Percentiles rank a stretch among this genome's conserved stretches.
These are phyloP conservation scores for Irpex sp. DNA, from an alignment of 1,284 basidiomycete species.

Conservation along the genomic window DNA sequence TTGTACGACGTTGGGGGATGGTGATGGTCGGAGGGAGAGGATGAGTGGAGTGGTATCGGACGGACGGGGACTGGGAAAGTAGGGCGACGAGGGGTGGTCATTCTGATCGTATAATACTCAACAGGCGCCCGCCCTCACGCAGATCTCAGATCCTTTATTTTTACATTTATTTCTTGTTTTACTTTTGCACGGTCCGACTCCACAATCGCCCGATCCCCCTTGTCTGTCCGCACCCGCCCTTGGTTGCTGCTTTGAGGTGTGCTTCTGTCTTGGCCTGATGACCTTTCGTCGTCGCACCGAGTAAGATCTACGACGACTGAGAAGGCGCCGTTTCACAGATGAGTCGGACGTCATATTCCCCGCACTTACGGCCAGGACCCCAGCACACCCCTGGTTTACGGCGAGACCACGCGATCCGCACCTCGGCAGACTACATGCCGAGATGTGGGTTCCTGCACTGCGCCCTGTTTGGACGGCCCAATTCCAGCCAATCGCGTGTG, in stretches of 20 bases:
- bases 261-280: neutral
- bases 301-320: no score
- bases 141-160: neutral
- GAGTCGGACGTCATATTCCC: neutral
- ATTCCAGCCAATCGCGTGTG: no score
- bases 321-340: no score
- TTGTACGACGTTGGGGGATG: conserved; percentile 1
- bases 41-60: neutral
- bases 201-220: conserved; percentile 1
- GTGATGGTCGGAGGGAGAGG: conserved; percentile 7
- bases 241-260: neutral
- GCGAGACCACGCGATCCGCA: neutral
- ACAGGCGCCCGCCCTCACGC: neutral
- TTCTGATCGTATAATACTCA: conserved; percentile 15
- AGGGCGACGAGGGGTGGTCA: conserved; percentile 12
- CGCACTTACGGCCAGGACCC: neutral
- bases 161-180: neutral
- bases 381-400: neutral
- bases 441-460: neutral
- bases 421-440: neutral
- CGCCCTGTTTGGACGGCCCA: neutral
- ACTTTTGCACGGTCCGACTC: conserved; percentile 4
- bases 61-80: conserved; percentile 15
- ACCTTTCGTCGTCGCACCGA: no score
- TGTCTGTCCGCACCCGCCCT: neutral